phyloP scores from a whole-genome alignment of 2,329 filamentous ascomycete genomes.

The Hymenoscyphus albidus region DNA sequence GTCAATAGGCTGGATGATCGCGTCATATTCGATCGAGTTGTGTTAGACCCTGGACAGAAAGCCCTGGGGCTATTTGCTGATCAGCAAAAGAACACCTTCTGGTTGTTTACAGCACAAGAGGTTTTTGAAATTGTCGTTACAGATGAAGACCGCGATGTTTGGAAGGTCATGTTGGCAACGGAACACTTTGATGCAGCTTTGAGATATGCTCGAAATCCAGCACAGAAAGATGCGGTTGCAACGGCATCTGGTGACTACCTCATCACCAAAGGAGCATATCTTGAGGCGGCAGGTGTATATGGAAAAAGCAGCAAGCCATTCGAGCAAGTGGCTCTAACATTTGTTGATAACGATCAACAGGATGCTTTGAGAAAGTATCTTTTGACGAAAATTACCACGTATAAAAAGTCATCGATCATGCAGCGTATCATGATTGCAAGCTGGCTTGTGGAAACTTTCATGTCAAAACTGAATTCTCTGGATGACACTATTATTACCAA shows the following conservation, averaged over 20 bases:
- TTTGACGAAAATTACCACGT: constrained; percentile 72
- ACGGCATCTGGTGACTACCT: constrained; percentile 89
- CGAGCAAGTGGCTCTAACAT: constrained; percentile 86
- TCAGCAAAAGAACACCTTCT: constrained; percentile 92
- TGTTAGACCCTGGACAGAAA: constrained; percentile 75
- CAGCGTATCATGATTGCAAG: constrained; percentile 92
- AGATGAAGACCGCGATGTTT: constrained; percentile 88
- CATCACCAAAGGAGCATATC: constrained; percentile 73
- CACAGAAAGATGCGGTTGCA: constrained; percentile 86
- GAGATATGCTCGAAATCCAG: constrained; percentile 72
- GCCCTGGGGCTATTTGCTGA: constrained; percentile 84
- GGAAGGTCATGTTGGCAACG: constrained; percentile 85
- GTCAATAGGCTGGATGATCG: constrained; percentile 83
- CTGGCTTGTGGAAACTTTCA: constrained; percentile 94
- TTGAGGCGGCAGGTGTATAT: constrained; percentile 84
- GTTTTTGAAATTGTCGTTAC: constrained; percentile 91
- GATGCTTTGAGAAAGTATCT: constrained; percentile 91
- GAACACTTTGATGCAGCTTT: constrained; percentile 87
- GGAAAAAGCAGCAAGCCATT: constrained; percentile 96
- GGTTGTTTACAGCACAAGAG: constrained; percentile 87
- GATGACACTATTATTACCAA: constrained; percentile 92
- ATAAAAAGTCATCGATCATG: constrained; percentile 83
- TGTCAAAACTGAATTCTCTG: constrained; percentile 91
- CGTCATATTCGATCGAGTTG: constrained; percentile 81
- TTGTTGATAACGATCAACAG: constrained; percentile 86